Evolutionary conservation across 192 early-diverging fungal genomes (phyloP), one percentile per base, ranked within the genome.

Genomic region (Chytriomyces confervae): DNA sequence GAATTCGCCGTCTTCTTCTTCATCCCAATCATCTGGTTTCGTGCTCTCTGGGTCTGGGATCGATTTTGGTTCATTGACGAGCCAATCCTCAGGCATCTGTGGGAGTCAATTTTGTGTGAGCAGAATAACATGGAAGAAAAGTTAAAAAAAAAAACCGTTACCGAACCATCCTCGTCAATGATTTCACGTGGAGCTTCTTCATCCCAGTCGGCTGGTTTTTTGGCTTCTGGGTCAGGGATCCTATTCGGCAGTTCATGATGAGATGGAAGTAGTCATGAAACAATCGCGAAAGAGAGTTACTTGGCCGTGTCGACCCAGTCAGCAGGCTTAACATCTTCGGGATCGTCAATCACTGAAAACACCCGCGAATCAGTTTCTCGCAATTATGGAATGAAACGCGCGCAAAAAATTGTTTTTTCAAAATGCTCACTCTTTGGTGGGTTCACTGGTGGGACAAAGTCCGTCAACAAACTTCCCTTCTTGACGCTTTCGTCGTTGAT

Each of bases 1-100:
- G 93, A 94, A 97, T 76, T 96, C 96, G 62, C 96, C 96, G 80
- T 97, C 95, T 82, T 96, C 94, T 62, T 95, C 94, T 24, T 94
- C 93, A 78, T 88, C 86, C 96, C 96, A 97, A 74, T 97, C 94
- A 44, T 91, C 92, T 24, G 96, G 96, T 83, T 95, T 94, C 72
- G 87, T 81, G 44, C 90, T 89, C 46, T 91, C 89, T 7, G 96
- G 94, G 77, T 96, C 95, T 5, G 90, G 84, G 69, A 96, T 88
- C 70, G 87, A 85, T 24, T 82, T 44, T 66, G 90, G 89, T 75
- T 95, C 96, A 78, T 96, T 86, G 43, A 89, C 93, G 73, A 95
- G 86, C 96, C 96, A 96, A 78, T 91, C 93, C n/a, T 90, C 86
- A 9, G 95, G 95, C 76, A 90, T 93, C 61, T 83, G n/a, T 50